These are phyloP conservation scores for Lachnellula hyalina DNA, from an alignment of 2,329 filamentous ascomycete genomes.

Conservation along the genomic window DNA sequence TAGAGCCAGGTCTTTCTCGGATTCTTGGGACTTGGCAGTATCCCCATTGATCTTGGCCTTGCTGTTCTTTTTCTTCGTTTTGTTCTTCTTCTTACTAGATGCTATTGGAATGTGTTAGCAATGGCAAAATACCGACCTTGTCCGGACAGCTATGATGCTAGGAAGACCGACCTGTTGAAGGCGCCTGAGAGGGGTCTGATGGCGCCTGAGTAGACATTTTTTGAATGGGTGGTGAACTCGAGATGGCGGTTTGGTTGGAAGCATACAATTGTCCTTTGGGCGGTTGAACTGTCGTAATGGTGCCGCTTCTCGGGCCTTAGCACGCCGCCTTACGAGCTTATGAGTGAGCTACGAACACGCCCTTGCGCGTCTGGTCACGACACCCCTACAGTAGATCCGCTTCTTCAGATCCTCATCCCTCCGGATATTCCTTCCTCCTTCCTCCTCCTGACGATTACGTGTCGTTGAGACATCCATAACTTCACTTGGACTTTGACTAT, in stretches of 20 bases:
- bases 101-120: conserved; percentile 32
- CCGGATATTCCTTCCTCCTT: too few species aligned
- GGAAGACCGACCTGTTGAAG: conserved; percentile 28
- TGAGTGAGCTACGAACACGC: neutral
- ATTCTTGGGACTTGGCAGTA: conserved; percentile 23
- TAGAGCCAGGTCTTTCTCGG: conserved; percentile 34
- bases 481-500: too few species aligned
- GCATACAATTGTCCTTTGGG: neutral
- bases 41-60: conserved; percentile 39
- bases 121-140: conserved; percentile 7
- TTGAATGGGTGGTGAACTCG: neutral
- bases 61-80: conserved; percentile 47
- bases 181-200: conserved; percentile 25
- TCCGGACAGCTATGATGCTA: neutral
- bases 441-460: too few species aligned
- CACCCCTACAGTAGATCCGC: neutral
- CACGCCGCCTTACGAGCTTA: neutral
- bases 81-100: conserved; percentile 47
- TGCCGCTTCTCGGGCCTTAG: neutral
- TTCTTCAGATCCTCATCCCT: too few species aligned
- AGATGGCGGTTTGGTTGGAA: neutral
- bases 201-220: conserved; percentile 31
- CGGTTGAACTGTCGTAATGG: neutral
- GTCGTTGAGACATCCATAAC: too few species aligned
- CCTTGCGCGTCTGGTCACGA: neutral